A percentile compares a stretch with the other conserved stretches of the same genome.
These are phyloP conservation scores for Fraxinus xanthoxyloides DNA, from an alignment of 305 asterid species.

Conservation along the genomic window DNA sequence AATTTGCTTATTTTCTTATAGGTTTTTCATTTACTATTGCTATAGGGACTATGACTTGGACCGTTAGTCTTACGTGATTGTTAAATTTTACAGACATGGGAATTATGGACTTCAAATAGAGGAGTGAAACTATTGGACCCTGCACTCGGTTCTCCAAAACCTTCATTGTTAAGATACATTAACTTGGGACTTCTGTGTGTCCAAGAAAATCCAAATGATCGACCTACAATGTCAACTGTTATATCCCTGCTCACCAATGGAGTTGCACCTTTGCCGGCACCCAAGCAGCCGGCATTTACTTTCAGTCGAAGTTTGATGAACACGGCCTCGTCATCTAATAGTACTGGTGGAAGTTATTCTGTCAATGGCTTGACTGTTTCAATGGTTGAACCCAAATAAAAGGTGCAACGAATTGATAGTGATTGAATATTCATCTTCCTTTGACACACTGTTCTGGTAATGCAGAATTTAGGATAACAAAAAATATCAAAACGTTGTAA, in stretches of 20 bases:
- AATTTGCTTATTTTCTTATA: background rate
- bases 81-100: constrained; percentile 38
- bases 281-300: constrained; percentile 38
- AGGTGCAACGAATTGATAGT: background rate
- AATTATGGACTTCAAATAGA: constrained; percentile 34
- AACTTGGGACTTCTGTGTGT: constrained; percentile 46
- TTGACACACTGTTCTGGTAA: background rate
- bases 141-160: constrained; percentile 10
- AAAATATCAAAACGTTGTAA: background rate
- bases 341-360: constrained; percentile 4
- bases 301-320: background rate
- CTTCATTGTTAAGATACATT: constrained; percentile 26
- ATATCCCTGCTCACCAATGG: constrained; percentile 36
- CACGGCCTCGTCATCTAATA: background rate
- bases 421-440: background rate
- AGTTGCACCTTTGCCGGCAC: constrained; percentile 27
- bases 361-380: constrained; percentile 37
- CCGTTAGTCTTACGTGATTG: background rate
- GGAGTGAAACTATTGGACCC: constrained; percentile 34
- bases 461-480: background rate
- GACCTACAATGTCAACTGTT: constrained; percentile 38
- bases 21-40: background rate
- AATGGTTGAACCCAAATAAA: constrained; percentile 25
- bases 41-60: background rate
- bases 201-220: constrained; percentile 41